phyloP scores from a whole-genome alignment of 129 eudicot species.

The Ambrosia trifida region DNA sequence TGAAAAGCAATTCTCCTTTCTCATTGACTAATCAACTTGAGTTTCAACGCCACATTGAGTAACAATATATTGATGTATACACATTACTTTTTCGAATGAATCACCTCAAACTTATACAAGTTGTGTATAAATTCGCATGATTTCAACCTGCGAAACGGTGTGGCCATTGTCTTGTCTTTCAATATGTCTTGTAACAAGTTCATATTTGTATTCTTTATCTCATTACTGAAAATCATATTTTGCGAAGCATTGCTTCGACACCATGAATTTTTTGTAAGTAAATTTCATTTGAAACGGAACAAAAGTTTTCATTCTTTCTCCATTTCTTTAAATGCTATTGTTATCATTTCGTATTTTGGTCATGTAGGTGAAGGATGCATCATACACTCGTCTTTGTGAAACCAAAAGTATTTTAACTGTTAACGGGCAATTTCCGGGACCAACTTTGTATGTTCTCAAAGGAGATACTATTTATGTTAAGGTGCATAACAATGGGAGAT shows the following conservation, averaged over 20 bases:
- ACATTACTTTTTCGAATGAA: constrained; percentile 12
- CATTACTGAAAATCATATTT: background rate
- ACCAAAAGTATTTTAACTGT: constrained; percentile 63
- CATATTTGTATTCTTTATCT: background rate
- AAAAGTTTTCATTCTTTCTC: background rate
- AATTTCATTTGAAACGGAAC: background rate
- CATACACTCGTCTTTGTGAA: constrained; percentile 51
- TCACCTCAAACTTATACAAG: background rate
- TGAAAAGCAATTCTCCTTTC: too few species aligned
- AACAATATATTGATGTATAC: background rate
- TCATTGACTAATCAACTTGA: too few species aligned
- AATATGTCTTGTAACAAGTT: constrained; percentile 15
- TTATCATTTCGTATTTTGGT: background rate
- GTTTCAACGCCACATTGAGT: too few species aligned
- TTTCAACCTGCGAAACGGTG: background rate
- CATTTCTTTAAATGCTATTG: background rate
- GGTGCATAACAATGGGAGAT: constrained; percentile 46
- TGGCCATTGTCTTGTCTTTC: background rate
- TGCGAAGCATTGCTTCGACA: constrained; percentile 36
- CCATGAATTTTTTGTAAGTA: constrained; percentile 37
- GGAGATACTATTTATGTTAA: constrained; percentile 52
- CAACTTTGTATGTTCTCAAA: constrained; percentile 43
- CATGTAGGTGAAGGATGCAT: constrained; percentile 58
- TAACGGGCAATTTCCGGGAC: constrained; percentile 76
- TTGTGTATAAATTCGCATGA: constrained; percentile 15